Evolutionary conservation across 2,329 filamentous ascomycete genomes (phyloP).

Genomic region (Rhytidhysteron rufulum): DNA sequence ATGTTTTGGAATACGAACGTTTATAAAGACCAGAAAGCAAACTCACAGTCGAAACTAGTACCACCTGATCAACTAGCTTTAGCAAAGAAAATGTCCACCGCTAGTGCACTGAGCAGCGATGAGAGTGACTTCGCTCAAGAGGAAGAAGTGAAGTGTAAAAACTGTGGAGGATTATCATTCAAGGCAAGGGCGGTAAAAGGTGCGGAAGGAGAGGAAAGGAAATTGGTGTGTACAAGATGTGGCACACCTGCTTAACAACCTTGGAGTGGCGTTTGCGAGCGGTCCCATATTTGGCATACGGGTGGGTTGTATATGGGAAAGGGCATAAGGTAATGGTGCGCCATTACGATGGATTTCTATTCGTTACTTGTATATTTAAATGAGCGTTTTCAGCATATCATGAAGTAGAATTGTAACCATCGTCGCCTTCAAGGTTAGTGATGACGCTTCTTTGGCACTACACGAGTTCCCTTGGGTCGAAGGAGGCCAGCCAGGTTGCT

Average conservation of each 20-base stretch:
- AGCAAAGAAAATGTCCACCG: conserved; percentile 40
- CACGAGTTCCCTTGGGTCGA: too few species aligned
- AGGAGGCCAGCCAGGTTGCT: too few species aligned
- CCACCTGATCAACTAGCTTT: conserved; percentile 18
- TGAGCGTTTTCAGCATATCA: too few species aligned
- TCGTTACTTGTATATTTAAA: too few species aligned
- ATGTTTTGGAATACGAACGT: conserved; percentile 49
- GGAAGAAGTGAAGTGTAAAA: conserved; percentile 51
- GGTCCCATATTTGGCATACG: too few species aligned
- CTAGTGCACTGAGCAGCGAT: conserved; percentile 59
- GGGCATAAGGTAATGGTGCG: too few species aligned
- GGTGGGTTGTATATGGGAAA: too few species aligned
- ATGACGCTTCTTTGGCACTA: too few species aligned
- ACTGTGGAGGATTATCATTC: conserved; percentile 60
- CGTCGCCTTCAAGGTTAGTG: too few species aligned
- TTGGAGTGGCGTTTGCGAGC: too few species aligned
- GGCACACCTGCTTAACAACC: conserved; percentile 13
- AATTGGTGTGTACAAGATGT: conserved; percentile 60
- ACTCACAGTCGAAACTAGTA: neutral
- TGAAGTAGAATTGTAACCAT: too few species aligned
- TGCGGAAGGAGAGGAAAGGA: conserved; percentile 51
- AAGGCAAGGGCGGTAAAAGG: conserved; percentile 55
- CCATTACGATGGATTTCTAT: too few species aligned
- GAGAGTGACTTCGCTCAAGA: conserved; percentile 37
- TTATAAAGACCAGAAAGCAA: conserved; percentile 16